Percentiles rank a stretch among this genome's conserved stretches.
Evolutionary conservation across 2,329 filamentous ascomycete genomes (phyloP).

Genomic region (Fusarium odoratissimum): DNA sequence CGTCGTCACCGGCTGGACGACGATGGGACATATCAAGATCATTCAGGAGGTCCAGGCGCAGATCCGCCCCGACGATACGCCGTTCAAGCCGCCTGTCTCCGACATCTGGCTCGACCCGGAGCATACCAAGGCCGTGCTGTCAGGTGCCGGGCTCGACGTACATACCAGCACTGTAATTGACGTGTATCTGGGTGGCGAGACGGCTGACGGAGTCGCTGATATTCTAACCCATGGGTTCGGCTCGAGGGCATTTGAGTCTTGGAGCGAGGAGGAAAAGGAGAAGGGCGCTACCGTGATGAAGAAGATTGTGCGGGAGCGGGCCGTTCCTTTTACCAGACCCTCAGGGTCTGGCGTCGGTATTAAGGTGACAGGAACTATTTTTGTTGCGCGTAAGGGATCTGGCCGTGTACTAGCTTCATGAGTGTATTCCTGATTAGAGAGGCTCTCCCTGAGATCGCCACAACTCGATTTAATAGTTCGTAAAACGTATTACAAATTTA

Average conservation of each 20-base stretch:
- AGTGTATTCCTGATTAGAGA: fast-evolving
- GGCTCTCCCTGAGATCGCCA: fast-evolving
- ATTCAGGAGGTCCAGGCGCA: background rate
- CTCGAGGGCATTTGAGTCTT: background rate
- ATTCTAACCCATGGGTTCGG: background rate
- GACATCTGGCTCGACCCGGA: background rate
- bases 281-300: background rate
- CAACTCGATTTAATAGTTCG: fast-evolving
- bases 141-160: background rate
- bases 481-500: fast-evolving
- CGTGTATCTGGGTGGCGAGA: background rate
- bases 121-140: background rate
- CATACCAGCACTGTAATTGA: background rate
- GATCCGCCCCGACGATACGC: fast-evolving
- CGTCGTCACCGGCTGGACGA: fast-evolving
- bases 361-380: background rate
- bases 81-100: fast-evolving
- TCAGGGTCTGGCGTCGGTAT: background rate
- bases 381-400: background rate
- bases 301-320: background rate
- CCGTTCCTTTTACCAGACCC: background rate
- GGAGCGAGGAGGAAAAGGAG: background rate
- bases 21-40: background rate
- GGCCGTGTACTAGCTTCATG: background rate
- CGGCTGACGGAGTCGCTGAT: background rate